phyloP scores from a whole-genome alignment of 2,329 filamentous ascomycete species.

The Monilinia laxa region DNA sequence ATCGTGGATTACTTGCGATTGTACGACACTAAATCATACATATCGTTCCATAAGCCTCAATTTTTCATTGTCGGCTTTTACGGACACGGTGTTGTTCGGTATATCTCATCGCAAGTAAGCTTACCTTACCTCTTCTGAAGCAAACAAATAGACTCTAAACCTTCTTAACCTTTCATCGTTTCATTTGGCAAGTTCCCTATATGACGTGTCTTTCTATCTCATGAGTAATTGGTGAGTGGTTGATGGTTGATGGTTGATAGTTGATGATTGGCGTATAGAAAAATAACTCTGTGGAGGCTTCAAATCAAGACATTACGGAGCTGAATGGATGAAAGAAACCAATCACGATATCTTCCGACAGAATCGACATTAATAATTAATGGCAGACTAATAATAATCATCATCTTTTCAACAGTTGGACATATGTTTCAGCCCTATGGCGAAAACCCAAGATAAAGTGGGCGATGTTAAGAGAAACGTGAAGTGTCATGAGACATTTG shows the following conservation, averaged over 20 bases:
- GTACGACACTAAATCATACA: not conserved
- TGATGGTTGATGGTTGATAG: no score
- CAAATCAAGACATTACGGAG: constrained; percentile 4
- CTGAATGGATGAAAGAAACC: not conserved
- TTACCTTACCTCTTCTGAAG: not conserved
- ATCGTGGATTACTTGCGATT: not conserved
- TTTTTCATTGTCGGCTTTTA: not conserved
- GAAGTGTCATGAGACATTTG: not conserved
- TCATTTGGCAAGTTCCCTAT: not conserved
- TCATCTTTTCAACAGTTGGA: not conserved
- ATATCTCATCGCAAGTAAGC: not conserved
- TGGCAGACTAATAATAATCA: constrained; percentile 3
- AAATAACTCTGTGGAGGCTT: not conserved
- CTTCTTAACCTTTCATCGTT: not conserved
- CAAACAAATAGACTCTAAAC: not conserved
- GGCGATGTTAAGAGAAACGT: not conserved
- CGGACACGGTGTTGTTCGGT: not conserved
- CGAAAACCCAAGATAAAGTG: not conserved
- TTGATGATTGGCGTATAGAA: not conserved
- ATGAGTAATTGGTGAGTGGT: not conserved
- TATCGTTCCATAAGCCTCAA: not conserved
- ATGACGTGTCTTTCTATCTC: not conserved
- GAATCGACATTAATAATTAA: not conserved
- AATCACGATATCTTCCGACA: constrained; percentile 2
- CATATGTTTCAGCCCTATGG: constrained; percentile 17